Percentiles rank a stretch among this genome's conserved stretches.
Conservation (phyloP, 169 alveolate genomes). For the Cryptosporidium ryanae region DNA sequence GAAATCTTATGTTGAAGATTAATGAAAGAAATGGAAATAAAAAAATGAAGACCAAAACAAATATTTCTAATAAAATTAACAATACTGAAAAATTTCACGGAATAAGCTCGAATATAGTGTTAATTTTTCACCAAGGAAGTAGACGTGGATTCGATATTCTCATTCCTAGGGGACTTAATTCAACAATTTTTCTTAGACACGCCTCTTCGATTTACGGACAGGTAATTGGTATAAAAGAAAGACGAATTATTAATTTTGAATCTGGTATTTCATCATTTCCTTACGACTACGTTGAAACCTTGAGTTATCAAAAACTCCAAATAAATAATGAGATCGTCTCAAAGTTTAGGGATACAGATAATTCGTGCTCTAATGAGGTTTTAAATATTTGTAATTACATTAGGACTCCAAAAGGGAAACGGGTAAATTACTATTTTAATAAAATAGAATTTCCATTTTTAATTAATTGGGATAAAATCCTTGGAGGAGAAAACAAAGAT, state of each 20-base stretch:
- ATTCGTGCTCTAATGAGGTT: slow-evolving; percentile 20
- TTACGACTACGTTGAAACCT: slow-evolving; percentile 56
- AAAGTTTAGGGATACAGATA: background rate
- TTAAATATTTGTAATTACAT: slow-evolving; percentile 3
- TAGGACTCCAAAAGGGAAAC: slow-evolving; percentile 49
- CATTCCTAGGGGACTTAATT: slow-evolving; percentile 64
- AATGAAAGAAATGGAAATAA: background rate
- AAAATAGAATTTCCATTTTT: slow-evolving; percentile 59
- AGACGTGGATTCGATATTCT: slow-evolving; percentile 45
- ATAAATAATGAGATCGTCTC: slow-evolving; percentile 1
- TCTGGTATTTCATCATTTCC: slow-evolving; percentile 52
- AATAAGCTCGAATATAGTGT: background rate
- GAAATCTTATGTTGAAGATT: background rate
- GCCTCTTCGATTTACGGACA: slow-evolving; percentile 27
- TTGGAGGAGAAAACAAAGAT: background rate
- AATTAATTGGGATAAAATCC: slow-evolving; percentile 48
- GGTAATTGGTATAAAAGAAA: slow-evolving; percentile 59
- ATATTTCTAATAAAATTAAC: background rate
- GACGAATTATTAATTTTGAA: slow-evolving; percentile 19
- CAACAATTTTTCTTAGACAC: slow-evolving; percentile 50
- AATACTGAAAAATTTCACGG: background rate
- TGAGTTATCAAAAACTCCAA: slow-evolving; percentile 32
- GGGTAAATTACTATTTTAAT: slow-evolving; percentile 48
- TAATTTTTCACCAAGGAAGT: slow-evolving; percentile 61
- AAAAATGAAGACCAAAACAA: background rate